Conservation (phyloP, 495 filamentous ascomycete species). For the Xylaria intraflava region DNA sequence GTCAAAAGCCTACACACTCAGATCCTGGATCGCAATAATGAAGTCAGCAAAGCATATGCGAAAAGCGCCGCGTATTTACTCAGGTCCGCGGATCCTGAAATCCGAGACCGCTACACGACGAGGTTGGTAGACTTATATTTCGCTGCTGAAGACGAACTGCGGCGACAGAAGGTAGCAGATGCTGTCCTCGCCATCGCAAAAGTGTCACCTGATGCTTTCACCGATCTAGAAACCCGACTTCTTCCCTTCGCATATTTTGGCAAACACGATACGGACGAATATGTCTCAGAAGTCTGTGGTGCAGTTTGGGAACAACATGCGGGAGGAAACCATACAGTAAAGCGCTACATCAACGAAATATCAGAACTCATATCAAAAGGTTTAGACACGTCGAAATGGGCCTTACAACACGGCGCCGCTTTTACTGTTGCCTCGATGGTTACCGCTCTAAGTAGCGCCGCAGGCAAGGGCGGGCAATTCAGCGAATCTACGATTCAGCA, state of each 20-base stretch:
- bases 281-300: slow-evolving; percentile 65
- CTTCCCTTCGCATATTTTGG: slow-evolving; percentile 84
- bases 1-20: slow-evolving; percentile 70
- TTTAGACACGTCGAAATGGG: slow-evolving; percentile 75
- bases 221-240: slow-evolving; percentile 61
- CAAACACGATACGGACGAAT: slow-evolving; percentile 75
- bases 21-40: slow-evolving; percentile 83
- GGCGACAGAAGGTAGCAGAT: slow-evolving; percentile 70
- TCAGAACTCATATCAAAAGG: slow-evolving; percentile 56
- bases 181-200: slow-evolving; percentile 74
- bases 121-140: slow-evolving; percentile 71
- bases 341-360: slow-evolving; percentile 81
- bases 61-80: slow-evolving; percentile 79
- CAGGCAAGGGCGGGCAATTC: slow-evolving; percentile 44
- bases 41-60: slow-evolving; percentile 80
- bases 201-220: slow-evolving; percentile 82
- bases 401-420: slow-evolving; percentile 80
- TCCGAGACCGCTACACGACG: slow-evolving; percentile 58
- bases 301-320: slow-evolving; percentile 88
- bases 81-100: slow-evolving; percentile 62
- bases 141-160: slow-evolving; percentile 63
- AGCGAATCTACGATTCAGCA: slow-evolving; percentile 48
- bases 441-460: slow-evolving; percentile 45
- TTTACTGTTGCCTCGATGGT: slow-evolving; percentile 71
- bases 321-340: slow-evolving; percentile 71